Conservation (phyloP, 495 filamentous ascomycete species). For the Annulohypoxylon maeteangense region DNA sequence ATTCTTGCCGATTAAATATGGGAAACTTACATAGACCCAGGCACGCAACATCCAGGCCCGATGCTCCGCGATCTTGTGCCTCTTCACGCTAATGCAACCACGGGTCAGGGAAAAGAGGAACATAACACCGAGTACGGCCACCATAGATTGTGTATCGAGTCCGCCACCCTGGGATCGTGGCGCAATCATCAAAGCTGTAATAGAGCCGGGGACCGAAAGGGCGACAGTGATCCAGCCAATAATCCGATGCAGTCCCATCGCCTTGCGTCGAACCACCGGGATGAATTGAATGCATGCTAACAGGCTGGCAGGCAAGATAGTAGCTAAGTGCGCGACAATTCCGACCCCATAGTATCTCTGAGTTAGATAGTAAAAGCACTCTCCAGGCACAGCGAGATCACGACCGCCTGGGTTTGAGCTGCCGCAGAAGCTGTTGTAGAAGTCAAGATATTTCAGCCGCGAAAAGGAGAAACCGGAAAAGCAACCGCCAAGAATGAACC, state of each 20-base stretch:
- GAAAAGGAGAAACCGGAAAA: slow-evolving; percentile 46
- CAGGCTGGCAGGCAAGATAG: slow-evolving; percentile 58
- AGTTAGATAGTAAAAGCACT: slow-evolving; percentile 61
- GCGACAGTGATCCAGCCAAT: slow-evolving; percentile 61
- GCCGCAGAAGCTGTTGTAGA: slow-evolving; percentile 46
- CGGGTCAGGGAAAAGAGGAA: slow-evolving; percentile 48
- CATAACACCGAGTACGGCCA: slow-evolving; percentile 51
- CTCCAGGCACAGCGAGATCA: slow-evolving; percentile 52
- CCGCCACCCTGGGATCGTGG: slow-evolving; percentile 58
- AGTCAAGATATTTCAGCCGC: slow-evolving; percentile 51
- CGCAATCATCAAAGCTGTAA: slow-evolving; percentile 57
- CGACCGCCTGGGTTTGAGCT: slow-evolving; percentile 2
- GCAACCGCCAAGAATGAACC: slow-evolving; percentile 48
- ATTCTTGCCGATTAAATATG: neutral
- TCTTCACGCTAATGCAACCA: slow-evolving; percentile 62
- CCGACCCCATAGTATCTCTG: slow-evolving; percentile 52
- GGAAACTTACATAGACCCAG: slow-evolving; percentile 54
- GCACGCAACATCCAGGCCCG: slow-evolving; percentile 66
- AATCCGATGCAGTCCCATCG: slow-evolving; percentile 61
- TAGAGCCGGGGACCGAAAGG: slow-evolving; percentile 52
- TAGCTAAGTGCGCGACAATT: slow-evolving; percentile 59
- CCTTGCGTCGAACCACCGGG: slow-evolving; percentile 60
- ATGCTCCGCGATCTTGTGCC: slow-evolving; percentile 66
- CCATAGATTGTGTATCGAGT: slow-evolving; percentile 51
- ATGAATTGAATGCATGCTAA: slow-evolving; percentile 63